Base-by-base conservation (phyloP, 306 rosid species). In the Rosa persica region DNA sequence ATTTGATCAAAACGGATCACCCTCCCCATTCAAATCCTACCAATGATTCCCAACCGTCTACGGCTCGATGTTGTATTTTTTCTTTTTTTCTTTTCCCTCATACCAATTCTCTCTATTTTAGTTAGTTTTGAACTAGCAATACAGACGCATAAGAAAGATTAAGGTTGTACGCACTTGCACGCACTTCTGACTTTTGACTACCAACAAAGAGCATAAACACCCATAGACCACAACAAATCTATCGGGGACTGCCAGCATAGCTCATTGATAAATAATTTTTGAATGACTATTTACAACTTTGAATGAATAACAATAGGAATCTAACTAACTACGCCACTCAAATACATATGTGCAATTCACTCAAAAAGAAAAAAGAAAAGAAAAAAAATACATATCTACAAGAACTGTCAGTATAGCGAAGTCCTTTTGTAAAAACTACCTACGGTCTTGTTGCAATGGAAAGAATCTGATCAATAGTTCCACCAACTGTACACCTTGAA, bases 261-360 rank as follows among this genome's bases (percentile, higher is more conserved):
- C 81, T 64, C 52, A 43, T 68, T 19, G 42, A 55, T 71, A 74
- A 67, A 25, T 54, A 77, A 78, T 34, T 38, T 51, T 19, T 43
- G 58, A 76, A 13, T 52, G 44, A 76, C 42, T 82, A 87, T 84
- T 67, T 83, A 89, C 87, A 90, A 61, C 38, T 27, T 73, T 61
- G 51, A 87, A 91, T 83, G 88, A 91, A 87, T 86, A 80, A 80
- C 47, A 77, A 72, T 85, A 68, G 81, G 81, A 80, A 78, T 86
- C 81, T 68, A 72, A 70, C 81, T 74, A 78, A 25, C 80, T 82
- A 82, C 9, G 82, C 80, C 81, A 85, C 81, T 79, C 81, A 72
- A 68, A 52, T 64, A 54, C 46, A 70, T 23, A 83, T 70, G 78
- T 79, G 75, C 67, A 70, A 71, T 55, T 55, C 62, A 55, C 30